phyloP scores from a whole-genome alignment of 2,329 filamentous ascomycete genomes.

The Onygenales sp. region DNA sequence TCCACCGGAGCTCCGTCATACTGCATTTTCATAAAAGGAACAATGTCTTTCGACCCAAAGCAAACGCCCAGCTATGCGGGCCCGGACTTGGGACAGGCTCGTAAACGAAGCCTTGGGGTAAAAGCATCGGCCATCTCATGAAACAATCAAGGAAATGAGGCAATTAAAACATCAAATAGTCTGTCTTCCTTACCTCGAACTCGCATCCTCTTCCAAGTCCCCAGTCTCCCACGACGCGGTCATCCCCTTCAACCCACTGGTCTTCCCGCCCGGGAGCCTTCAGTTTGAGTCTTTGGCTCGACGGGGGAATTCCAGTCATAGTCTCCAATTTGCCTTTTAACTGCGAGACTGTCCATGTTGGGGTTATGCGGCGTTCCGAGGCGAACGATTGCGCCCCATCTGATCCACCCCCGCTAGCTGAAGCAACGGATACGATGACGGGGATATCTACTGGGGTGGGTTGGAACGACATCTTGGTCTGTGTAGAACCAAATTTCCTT shows the following conservation, averaged over 20 bases:
- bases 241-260: constrained; percentile 60
- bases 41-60: too few species aligned
- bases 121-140: neutral
- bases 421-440: constrained; percentile 29
- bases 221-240: constrained; percentile 50
- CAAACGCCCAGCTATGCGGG: too few species aligned
- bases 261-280: constrained; percentile 54
- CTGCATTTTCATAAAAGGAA: too few species aligned
- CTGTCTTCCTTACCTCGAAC: constrained; percentile 27
- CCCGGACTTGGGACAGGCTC: neutral
- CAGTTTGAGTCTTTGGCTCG: constrained; percentile 64
- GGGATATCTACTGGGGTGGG: constrained; percentile 29
- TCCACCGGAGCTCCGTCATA: too few species aligned
- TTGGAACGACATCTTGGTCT: constrained; percentile 24
- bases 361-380: constrained; percentile 84
- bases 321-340: constrained; percentile 84
- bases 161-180: neutral
- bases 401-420: constrained; percentile 7
- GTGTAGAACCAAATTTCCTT: constrained; percentile 6
- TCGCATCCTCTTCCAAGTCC: constrained; percentile 32
- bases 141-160: neutral
- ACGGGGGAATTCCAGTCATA: constrained; percentile 82
- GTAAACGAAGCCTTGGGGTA: neutral
- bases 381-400: constrained; percentile 34
- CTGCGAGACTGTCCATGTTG: constrained; percentile 78